These are phyloP conservation scores for Ricinus communis DNA, from an alignment of 345 rosid species.

Conservation along the genomic window DNA sequence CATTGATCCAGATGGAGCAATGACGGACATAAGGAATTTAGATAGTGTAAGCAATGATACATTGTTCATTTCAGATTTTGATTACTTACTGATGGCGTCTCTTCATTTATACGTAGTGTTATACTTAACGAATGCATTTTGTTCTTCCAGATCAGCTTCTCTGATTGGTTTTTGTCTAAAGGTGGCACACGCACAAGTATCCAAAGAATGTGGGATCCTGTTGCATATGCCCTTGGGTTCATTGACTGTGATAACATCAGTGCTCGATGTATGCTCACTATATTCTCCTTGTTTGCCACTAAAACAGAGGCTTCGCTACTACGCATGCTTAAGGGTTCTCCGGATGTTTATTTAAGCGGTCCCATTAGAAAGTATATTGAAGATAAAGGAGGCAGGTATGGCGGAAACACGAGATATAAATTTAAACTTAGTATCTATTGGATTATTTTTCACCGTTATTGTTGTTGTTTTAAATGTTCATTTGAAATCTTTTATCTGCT, in stretches of 20 bases:
- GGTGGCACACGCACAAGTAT: constrained; percentile 89
- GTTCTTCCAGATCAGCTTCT: constrained; percentile 81
- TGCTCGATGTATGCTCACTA: constrained; percentile 98
- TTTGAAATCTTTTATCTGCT: constrained; percentile 18
- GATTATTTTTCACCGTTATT: background rate
- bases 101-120: background rate
- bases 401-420: constrained; percentile 1
- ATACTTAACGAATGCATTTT: constrained; percentile 9
- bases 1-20: constrained; percentile 83
- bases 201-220: constrained; percentile 99
- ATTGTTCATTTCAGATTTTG: constrained; percentile 7
- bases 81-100: background rate
- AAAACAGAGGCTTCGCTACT: constrained; percentile 98
- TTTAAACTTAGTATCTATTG: background rate
- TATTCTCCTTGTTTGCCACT: constrained; percentile 95
- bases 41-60: constrained; percentile 59
- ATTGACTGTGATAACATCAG: constrained; percentile 99
- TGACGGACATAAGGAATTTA: constrained; percentile 79
- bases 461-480: background rate
- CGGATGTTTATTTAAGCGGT: constrained; percentile 86
- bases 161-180: constrained; percentile 96
- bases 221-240: constrained; percentile 98
- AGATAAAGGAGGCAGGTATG: constrained; percentile 85
- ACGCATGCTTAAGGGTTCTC: constrained; percentile 99
- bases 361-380: constrained; percentile 88